Percentiles rank a stretch among this genome's conserved stretches.
These are phyloP conservation scores for Hyaloscypha variabilis DNA, from an alignment of 495 filamentous ascomycete genomes.

Conservation along the genomic window DNA sequence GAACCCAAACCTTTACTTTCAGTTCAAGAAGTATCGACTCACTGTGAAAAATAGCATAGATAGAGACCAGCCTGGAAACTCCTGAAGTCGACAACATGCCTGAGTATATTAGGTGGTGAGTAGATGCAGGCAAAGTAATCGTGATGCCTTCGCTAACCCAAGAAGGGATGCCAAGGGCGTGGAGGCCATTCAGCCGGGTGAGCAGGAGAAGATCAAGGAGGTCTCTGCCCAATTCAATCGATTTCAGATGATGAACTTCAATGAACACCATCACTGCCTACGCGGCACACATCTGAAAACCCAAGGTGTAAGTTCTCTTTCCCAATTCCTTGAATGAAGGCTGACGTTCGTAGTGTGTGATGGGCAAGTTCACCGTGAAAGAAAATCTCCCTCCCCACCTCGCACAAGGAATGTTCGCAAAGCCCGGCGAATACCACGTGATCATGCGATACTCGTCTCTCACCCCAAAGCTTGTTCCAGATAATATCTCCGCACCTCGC, in stretches of 20 bases:
- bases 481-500: conserved; percentile 46
- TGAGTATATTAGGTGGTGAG: no score
- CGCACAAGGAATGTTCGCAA: conserved; percentile 29
- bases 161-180: conserved; percentile 27
- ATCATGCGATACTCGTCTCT: conserved; percentile 24
- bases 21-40: no score
- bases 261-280: conserved; percentile 32
- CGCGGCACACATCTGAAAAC: conserved; percentile 29
- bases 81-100: no score
- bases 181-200: conserved; percentile 22
- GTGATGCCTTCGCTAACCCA: not conserved
- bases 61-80: no score
- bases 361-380: conserved; percentile 29
- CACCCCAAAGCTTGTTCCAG: conserved; percentile 23
- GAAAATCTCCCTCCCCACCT: conserved; percentile 27
- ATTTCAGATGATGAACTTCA: conserved; percentile 34
- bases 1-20: no score
- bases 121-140: no score
- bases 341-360: conserved; percentile 14
- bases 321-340: not conserved
- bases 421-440: conserved; percentile 27
- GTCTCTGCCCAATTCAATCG: conserved; percentile 31
- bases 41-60: no score
- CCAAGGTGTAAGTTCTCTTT: conserved; percentile 16
- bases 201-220: conserved; percentile 24